Evolutionary conservation across 495 filamentous ascomycete genomes (phyloP).

Genomic region (Penicillium cosmopolitanum): DNA sequence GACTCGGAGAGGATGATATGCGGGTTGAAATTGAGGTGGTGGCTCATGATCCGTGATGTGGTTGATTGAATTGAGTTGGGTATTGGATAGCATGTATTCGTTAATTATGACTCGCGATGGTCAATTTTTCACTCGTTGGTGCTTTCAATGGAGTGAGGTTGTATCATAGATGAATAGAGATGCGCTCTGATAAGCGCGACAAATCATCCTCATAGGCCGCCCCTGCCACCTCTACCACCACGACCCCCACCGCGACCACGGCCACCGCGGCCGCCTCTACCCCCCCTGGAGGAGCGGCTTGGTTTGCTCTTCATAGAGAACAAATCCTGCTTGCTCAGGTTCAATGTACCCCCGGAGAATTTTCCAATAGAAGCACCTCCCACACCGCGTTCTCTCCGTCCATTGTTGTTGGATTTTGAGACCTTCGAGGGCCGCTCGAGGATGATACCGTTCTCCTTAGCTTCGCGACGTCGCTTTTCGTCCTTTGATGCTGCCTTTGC

Average conservation of each 20-base stretch:
- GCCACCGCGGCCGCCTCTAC: constrained; percentile 29
- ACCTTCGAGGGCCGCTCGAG: constrained; percentile 69
- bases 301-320: constrained; percentile 54
- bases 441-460: constrained; percentile 87
- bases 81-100: constrained; percentile 8
- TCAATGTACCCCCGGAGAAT: constrained; percentile 78
- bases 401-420: constrained; percentile 37
- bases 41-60: constrained; percentile 37
- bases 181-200: neutral
- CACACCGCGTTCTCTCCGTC: constrained; percentile 66
- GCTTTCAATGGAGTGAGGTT: neutral
- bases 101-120: neutral
- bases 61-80: neutral
- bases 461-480: constrained; percentile 71
- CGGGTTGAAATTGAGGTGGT: constrained; percentile 61
- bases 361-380: constrained; percentile 77
- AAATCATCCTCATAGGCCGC: constrained; percentile 4
- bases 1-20: constrained; percentile 52
- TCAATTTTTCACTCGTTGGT: neutral
- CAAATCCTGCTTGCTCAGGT: constrained; percentile 77
- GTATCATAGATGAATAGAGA: neutral
- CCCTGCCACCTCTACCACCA: constrained; percentile 8
- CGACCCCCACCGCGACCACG: too few species aligned
- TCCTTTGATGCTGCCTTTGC: constrained; percentile 67
- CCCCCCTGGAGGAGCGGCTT: constrained; percentile 45